phyloP scores from a whole-genome alignment of 805 yeast genomes.

The Candida silvatica region DNA sequence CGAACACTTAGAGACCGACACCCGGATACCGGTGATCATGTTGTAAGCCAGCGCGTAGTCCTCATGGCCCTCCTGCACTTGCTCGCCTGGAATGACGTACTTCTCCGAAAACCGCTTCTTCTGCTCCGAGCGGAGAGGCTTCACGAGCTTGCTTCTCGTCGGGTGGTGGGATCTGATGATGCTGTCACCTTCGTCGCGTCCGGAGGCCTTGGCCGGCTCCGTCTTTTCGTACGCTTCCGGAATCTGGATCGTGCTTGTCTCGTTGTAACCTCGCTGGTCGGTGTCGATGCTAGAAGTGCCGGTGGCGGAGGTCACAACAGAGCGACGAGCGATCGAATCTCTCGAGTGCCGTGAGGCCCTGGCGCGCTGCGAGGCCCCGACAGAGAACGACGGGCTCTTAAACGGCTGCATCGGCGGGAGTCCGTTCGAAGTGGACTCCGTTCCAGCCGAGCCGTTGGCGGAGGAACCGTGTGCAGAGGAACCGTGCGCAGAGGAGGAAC shows the following conservation, averaged over 20 bases:
- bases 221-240: slow-evolving; percentile 20
- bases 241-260: slow-evolving; percentile 19
- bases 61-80: slow-evolving; percentile 70
- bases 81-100: slow-evolving; percentile 23
- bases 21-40: slow-evolving; percentile 95
- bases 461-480: too few relatives aligned
- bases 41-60: slow-evolving; percentile 93
- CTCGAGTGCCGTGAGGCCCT: too few relatives aligned
- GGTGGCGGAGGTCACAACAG: slow-evolving; percentile 4
- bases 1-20: slow-evolving; percentile 87
- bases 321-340: too few relatives aligned
- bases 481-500: too few relatives aligned
- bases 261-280: slow-evolving; percentile 18
- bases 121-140: too few relatives aligned
- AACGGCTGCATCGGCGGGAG: neutral
- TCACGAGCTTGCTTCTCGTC: slow-evolving; percentile 4
- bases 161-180: neutral
- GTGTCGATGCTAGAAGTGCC: slow-evolving; percentile 15
- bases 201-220: slow-evolving; percentile 5
- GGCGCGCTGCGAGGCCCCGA: too few relatives aligned
- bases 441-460: too few relatives aligned
- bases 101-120: slow-evolving; percentile 11
- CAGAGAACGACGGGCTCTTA: slow-evolving; percentile 1
- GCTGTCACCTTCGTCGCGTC: too few relatives aligned
- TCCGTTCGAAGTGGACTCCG: too few relatives aligned